Conservation (phyloP, 2,329 filamentous ascomycete species). For the Xylariaceae sp. region DNA sequence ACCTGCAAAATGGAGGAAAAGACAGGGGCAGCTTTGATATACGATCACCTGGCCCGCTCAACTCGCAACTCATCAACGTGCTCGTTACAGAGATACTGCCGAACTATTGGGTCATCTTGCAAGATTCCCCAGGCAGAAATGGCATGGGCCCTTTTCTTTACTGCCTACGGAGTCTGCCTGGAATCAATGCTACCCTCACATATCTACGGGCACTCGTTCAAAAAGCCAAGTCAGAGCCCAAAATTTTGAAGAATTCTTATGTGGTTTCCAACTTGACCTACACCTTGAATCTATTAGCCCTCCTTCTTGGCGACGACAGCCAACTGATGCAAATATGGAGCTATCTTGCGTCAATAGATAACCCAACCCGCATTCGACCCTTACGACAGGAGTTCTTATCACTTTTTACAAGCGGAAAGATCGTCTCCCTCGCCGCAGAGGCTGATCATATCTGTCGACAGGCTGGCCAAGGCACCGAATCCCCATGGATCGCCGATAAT, state of each 20-base stretch:
- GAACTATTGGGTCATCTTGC: conserved; percentile 71
- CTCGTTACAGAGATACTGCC: conserved; percentile 71
- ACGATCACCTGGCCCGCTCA: conserved; percentile 57
- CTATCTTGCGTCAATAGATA: conserved; percentile 13
- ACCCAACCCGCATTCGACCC: conserved; percentile 29
- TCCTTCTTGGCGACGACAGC: conserved; percentile 37
- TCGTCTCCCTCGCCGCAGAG: conserved; percentile 49
- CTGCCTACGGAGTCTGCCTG: conserved; percentile 68
- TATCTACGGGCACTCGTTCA: conserved; percentile 59
- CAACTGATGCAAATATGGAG: conserved; percentile 27
- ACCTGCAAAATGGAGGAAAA: conserved; percentile 38
- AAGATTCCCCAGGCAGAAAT: conserved; percentile 38
- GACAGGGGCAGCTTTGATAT: conserved; percentile 46
- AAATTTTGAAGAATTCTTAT: conserved; percentile 38
- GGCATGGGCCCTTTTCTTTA: conserved; percentile 50
- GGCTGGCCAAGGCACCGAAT: conserved; percentile 28
- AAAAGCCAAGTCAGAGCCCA: conserved; percentile 39
- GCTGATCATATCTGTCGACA: conserved; percentile 47
- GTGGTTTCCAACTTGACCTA: conserved; percentile 40
- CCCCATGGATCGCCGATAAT: conserved; percentile 60
- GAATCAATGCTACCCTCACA: conserved; percentile 71
- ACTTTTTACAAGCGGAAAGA: conserved; percentile 44
- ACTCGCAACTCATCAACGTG: conserved; percentile 68
- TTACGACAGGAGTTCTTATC: conserved; percentile 42
- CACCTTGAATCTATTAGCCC: conserved; percentile 41